Evolutionary conservation across 1,284 basidiomycete species (phyloP).

Genomic region (Pterulicium gracile): DNA sequence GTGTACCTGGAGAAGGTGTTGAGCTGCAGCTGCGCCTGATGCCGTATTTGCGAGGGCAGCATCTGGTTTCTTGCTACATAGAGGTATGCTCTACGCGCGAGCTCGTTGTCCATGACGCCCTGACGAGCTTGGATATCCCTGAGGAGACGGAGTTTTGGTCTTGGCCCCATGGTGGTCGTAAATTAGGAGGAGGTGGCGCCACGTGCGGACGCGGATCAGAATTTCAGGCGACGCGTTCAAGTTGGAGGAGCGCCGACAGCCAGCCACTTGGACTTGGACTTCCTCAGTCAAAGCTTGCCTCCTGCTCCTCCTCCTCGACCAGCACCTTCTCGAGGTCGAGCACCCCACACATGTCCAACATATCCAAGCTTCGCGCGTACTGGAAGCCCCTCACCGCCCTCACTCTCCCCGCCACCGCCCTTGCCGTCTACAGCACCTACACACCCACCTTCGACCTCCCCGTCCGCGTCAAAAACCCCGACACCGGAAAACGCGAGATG

Average conservation of each 20-base stretch:
- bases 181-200: too few relatives aligned
- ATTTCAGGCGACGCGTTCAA: too few relatives aligned
- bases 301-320: too few relatives aligned
- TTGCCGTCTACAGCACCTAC: slow-evolving; percentile 13
- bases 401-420: slow-evolving; percentile 14
- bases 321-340: too few relatives aligned
- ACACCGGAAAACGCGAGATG: slow-evolving; percentile 51
- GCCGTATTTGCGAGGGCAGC: slow-evolving; percentile 76
- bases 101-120: slow-evolving; percentile 64
- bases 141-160: slow-evolving; percentile 38
- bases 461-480: slow-evolving; percentile 40
- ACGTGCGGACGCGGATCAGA: too few relatives aligned
- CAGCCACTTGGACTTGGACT: too few relatives aligned
- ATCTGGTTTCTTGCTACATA: slow-evolving; percentile 85
- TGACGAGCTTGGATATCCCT: slow-evolving; percentile 71
- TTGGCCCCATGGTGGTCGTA: not conserved
- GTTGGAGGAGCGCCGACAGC: too few relatives aligned
- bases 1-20: slow-evolving; percentile 81
- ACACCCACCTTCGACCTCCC: slow-evolving; percentile 40
- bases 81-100: slow-evolving; percentile 79
- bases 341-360: too few relatives aligned
- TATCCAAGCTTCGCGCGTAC: not conserved
- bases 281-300: too few relatives aligned
- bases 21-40: slow-evolving; percentile 92
- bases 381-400: slow-evolving; percentile 18